Evolutionary conservation across 192 early-diverging fungal genomes (phyloP).

Genomic region (Backusella australiensis): DNA sequence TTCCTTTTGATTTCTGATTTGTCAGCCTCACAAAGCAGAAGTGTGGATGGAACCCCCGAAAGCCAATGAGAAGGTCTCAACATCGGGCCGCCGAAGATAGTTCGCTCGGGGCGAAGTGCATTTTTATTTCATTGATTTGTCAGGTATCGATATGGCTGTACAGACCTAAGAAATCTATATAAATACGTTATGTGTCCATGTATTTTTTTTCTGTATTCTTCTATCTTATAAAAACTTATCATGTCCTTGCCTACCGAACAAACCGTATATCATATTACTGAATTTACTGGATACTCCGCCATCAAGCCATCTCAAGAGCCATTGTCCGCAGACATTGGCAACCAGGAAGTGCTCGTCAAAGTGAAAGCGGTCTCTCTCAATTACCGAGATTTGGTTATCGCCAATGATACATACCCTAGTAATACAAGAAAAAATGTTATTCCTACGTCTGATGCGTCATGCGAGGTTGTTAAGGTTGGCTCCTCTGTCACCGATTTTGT

Average conservation of each 20-base stretch:
- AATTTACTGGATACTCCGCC: neutral
- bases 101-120: too few relatives aligned
- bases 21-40: too few relatives aligned
- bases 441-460: neutral
- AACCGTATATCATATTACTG: neutral
- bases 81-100: too few relatives aligned
- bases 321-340: neutral
- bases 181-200: too few relatives aligned
- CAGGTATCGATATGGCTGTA: too few relatives aligned
- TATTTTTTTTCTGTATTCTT: too few relatives aligned
- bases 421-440: neutral
- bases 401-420: neutral
- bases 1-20: too few relatives aligned
- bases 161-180: too few relatives aligned
- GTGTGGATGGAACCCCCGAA: too few relatives aligned
- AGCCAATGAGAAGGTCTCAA: too few relatives aligned
- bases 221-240: neutral
- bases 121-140: too few relatives aligned
- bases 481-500: too few relatives aligned
- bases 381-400: neutral
- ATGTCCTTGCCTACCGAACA: neutral
- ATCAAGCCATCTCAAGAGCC: neutral
- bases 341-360: neutral
- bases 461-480: neutral
- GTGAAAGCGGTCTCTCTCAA: neutral